Evolutionary conservation across 1,284 basidiomycete species (phyloP).

Genomic region (Trametes pubescens): DNA sequence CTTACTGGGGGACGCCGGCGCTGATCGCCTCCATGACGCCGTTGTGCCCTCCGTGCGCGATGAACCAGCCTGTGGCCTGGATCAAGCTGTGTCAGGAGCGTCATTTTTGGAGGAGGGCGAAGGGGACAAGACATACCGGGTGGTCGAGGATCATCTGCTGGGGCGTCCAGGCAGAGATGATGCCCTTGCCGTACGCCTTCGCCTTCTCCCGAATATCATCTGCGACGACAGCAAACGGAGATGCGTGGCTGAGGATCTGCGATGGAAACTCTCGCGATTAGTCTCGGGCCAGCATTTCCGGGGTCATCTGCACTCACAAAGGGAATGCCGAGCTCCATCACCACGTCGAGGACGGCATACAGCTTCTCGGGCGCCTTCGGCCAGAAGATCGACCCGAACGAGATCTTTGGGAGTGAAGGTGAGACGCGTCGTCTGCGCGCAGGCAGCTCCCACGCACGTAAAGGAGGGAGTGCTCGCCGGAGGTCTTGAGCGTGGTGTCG

Average conservation of each 20-base stretch:
- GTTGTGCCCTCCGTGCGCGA: constrained; percentile 35
- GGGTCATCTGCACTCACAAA: constrained; percentile 27
- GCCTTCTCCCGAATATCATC: constrained; percentile 31
- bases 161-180: constrained; percentile 34
- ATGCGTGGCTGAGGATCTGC: constrained; percentile 37
- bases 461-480: constrained; percentile 26
- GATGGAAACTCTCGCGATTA: background rate
- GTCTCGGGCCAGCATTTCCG: background rate
- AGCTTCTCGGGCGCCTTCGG: constrained; percentile 26
- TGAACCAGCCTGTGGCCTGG: constrained; percentile 35
- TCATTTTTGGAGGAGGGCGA: background rate
- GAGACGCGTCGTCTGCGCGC: background rate
- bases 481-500: constrained; percentile 17
- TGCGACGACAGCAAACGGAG: constrained; percentile 28
- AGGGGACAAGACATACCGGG: constrained; percentile 23
- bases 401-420: constrained; percentile 13
- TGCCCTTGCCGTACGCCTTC: constrained; percentile 27
- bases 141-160: constrained; percentile 38
- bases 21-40: constrained; percentile 31
- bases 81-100: background rate
- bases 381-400: constrained; percentile 33
- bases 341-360: constrained; percentile 31
- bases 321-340: constrained; percentile 32
- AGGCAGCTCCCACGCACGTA: constrained; percentile 22
- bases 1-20: constrained; percentile 32